Evolutionary conservation across 2,329 filamentous ascomycete genomes (phyloP), one percentile per base, ranked within the genome.

Genomic region (Aspergillus chevalieri): DNA sequence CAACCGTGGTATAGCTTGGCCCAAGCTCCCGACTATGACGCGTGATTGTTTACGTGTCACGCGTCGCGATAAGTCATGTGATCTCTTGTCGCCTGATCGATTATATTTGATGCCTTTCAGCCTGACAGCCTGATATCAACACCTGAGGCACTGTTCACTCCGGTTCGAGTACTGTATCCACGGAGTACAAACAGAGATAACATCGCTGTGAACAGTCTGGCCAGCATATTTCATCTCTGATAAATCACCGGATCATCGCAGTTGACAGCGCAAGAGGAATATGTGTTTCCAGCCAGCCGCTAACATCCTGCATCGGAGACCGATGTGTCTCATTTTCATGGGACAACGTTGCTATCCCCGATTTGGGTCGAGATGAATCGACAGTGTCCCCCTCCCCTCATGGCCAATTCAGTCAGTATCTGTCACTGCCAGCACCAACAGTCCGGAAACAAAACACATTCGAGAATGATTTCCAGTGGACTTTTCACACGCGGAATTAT

Each of bases 21-120:
- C 57, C 53, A 52, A 59, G 56, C 55, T 60, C 53, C 52, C 19
- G 45, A 12, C 7, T 38, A 44, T 55, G 49, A 57, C 57, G 56
- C 56, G 55, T 45, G 47, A 48, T 56, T 58, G 57, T 59, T 59
- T 60, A 60, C 58, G 49, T 52, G 50, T 52, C 46, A 47, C 43
- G 34, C 38, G 24, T 42, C 28, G 15, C 26, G 26, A 14, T 22
- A 22, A 6, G 21, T 6, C 24, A 14, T 9, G 3, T 26, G 4
- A 30, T 26, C 28, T 6, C 24, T 36, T 34, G 8, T 2, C 15
- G 43, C 43, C 43, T 45, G n/a, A 45, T 7, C 22, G 2, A 43
- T 17, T 17, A 17, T 17, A 17, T 17, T 17, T 17, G 17, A 17
- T 17, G 34, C 17, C 34, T 15, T 15, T 19, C 24, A 42, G 49